Conservation (phyloP, 768 basidiomycete species). For the Tricholoma terreum region DNA sequence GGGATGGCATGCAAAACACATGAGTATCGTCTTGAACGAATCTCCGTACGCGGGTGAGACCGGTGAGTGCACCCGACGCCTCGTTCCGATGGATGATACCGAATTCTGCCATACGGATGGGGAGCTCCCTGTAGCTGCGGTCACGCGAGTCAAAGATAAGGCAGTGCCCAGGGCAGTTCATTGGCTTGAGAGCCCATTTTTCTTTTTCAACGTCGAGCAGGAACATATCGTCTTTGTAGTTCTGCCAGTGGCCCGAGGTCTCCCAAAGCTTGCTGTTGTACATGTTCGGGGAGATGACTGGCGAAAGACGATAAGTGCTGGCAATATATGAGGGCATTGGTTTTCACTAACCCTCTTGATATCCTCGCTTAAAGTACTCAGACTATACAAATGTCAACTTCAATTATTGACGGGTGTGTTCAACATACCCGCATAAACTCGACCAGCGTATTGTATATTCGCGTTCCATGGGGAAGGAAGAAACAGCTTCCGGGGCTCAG, state of each 20-base stretch:
- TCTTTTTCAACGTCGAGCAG: conserved; percentile 92
- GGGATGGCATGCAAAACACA: conserved; percentile 94
- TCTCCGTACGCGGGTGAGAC: conserved; percentile 87
- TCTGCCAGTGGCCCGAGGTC: conserved; percentile 96
- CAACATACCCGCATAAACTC: conserved; percentile 82
- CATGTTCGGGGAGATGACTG: conserved; percentile 98
- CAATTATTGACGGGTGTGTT: not conserved
- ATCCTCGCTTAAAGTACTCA: conserved; percentile 94
- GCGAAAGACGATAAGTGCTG: not conserved
- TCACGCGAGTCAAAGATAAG: conserved; percentile 94
- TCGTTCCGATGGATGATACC: conserved; percentile 97
- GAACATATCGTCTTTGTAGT: conserved; percentile 99
- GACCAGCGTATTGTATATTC: conserved; percentile 92
- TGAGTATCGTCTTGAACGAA: conserved; percentile 99
- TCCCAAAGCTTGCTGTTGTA: conserved; percentile 97
- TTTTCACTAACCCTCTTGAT: conserved; percentile 72
- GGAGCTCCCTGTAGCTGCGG: conserved; percentile 91
- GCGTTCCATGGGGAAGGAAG: conserved; percentile 95
- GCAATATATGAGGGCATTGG: not conserved
- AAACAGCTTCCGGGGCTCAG: conserved; percentile 93
- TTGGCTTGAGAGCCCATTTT: conserved; percentile 93
- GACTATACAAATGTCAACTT: conserved; percentile 38
- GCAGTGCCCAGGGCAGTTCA: conserved; percentile 99
- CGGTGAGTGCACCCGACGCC: conserved; percentile 90
- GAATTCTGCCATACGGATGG: conserved; percentile 97